phyloP scores from a whole-genome alignment of 345 rosid species.

The Rubroshorea leprosula region DNA sequence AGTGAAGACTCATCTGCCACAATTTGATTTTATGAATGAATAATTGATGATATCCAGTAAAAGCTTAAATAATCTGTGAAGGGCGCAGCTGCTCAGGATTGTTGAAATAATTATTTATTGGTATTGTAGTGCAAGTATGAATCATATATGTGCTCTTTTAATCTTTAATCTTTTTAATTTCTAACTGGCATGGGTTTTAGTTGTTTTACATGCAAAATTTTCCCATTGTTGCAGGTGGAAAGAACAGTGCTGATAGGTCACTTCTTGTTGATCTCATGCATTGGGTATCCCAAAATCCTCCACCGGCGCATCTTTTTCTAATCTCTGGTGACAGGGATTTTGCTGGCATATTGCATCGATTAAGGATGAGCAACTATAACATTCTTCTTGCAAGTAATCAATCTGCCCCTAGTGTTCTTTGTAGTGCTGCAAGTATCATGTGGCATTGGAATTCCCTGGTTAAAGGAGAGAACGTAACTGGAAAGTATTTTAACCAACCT shows the following conservation, averaged over 20 bases:
- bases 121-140: no score
- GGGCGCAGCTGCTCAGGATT: no score
- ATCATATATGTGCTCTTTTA: no score
- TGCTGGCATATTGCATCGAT: constrained; percentile 51
- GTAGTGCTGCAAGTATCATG: constrained; percentile 91
- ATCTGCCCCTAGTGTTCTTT: constrained; percentile 42
- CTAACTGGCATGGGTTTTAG: not conserved
- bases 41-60: no score
- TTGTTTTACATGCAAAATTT: not conserved
- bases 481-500: constrained; percentile 71
- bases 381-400: constrained; percentile 65
- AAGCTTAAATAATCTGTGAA: no score
- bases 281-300: constrained; percentile 87
- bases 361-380: constrained; percentile 90
- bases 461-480: constrained; percentile 39
- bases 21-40: no score
- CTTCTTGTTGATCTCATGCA: constrained; percentile 65
- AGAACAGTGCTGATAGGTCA: constrained; percentile 76
- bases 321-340: constrained; percentile 75
- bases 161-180: no score
- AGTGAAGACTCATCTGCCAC: no score
- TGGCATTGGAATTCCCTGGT: constrained; percentile 73
- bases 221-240: constrained; percentile 49
- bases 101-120: no score
- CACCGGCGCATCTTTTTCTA: constrained; percentile 85